phyloP scores from a whole-genome alignment of 1,284 basidiomycete genomes.

The Ganoderma boninense region DNA sequence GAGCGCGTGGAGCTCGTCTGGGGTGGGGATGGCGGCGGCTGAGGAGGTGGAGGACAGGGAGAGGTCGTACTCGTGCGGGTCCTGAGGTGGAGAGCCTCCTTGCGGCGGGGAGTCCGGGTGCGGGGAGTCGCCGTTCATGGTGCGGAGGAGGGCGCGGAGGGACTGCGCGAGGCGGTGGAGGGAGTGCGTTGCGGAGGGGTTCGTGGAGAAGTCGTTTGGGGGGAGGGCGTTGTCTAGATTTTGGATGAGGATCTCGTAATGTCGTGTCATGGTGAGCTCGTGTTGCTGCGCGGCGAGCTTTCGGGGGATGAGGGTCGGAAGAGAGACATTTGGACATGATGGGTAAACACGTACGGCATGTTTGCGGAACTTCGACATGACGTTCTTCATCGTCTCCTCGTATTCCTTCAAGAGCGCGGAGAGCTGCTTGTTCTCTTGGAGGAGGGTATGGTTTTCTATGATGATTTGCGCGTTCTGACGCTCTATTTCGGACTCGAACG shows the following conservation, averaged over 20 bases:
- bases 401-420: slow-evolving; percentile 92
- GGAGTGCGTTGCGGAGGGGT: slow-evolving; percentile 60
- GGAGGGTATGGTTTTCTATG: slow-evolving; percentile 91
- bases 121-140: slow-evolving; percentile 62
- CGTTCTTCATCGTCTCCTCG: slow-evolving; percentile 92
- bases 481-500: slow-evolving; percentile 93
- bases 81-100: slow-evolving; percentile 7
- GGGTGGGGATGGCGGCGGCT: slow-evolving; percentile 34
- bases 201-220: slow-evolving; percentile 65
- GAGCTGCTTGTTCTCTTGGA: slow-evolving; percentile 96
- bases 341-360: slow-evolving; percentile 76
- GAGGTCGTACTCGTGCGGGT: slow-evolving; percentile 10
- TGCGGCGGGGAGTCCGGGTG: slow-evolving; percentile 32
- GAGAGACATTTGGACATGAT: slow-evolving; percentile 18
- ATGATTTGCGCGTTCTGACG: slow-evolving; percentile 89
- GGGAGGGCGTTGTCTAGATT: slow-evolving; percentile 73
- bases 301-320: slow-evolving; percentile 7
- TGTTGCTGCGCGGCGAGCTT: slow-evolving; percentile 92
- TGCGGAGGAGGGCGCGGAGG: slow-evolving; percentile 77
- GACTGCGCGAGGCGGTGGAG: slow-evolving; percentile 77
- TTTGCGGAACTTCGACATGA: slow-evolving; percentile 96
- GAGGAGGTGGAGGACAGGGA: slow-evolving; percentile 27
- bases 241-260: slow-evolving; percentile 90
- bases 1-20: slow-evolving; percentile 43
- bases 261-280: slow-evolving; percentile 87